Evolutionary conservation across 306 rosid species (phyloP), one percentile per base, ranked within the genome.

Genomic region (Glycine tomentella): DNA sequence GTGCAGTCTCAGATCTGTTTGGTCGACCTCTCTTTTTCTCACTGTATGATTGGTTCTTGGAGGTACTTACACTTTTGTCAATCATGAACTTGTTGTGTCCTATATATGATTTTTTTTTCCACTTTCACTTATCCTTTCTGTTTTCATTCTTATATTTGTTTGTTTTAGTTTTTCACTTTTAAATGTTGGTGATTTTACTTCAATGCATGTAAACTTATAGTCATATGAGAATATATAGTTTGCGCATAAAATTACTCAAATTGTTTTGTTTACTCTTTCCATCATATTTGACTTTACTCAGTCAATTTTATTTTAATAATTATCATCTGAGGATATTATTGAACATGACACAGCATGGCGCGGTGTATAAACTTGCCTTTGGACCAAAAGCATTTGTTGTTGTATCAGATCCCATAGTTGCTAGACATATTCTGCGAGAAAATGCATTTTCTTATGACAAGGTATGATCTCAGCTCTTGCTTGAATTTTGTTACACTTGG

Each of bases 311-410:
- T 81, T 73, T 86, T 76, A 42, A 25, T 25, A 25, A 17, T 74
- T 74, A 66, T 75, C 77, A 62, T 77, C 79, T 82, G 74, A 71
- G 66, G 56, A 56, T 78, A 68, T 69, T 87, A 75, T 88, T 83
- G 76, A 80, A 68, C 51, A 38, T 91, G 83, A 10, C 42, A 84
- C 97, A 95, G 97, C 95, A 95, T 72, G 99, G 99, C 5, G 84
- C 94, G 9, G 95, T 95, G 70, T 95, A 95, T 84, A 95, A 91
- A 86, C 99, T 95, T 79, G 99, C 99, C 1, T 95, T 95, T 72
- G 99, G 99, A 81, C 97, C 99, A 11, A 95, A 95, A 90, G 91
- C 95, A 66, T 95, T 93, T 85, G 97, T 95, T 66, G 99, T 95
- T 84, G 96, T 93, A 52, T 93, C 97, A 10, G 99, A 95, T 88